A percentile compares a stretch with the other conserved stretches of the same genome.
phyloP scores from a whole-genome alignment of 2,329 filamentous ascomycete genomes.

The Fusarium aywerte region DNA sequence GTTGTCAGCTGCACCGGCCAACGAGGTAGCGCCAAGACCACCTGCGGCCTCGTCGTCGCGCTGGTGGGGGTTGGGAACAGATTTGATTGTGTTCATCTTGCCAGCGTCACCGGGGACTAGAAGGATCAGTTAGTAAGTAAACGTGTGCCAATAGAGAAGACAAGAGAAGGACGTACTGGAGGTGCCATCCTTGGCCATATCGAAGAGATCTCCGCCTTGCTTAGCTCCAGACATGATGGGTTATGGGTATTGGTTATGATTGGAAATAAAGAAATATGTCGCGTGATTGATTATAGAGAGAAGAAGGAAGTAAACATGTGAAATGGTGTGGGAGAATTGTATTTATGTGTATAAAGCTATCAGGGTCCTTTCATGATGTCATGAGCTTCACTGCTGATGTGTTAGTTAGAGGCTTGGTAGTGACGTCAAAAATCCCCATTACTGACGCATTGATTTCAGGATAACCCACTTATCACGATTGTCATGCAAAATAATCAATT shows the following conservation, averaged over 20 bases:
- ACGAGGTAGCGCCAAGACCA: conserved; percentile 10
- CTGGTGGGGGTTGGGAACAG: conserved; percentile 20
- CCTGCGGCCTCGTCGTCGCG: conserved; percentile 9
- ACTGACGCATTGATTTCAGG: conserved; percentile 29
- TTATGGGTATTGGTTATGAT: too few species aligned
- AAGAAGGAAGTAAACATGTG: rapidly evolving
- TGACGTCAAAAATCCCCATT: conserved; percentile 22
- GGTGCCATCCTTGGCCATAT: conserved; percentile 34
- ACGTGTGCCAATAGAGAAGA: rapidly evolving
- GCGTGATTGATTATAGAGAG: rapidly evolving
- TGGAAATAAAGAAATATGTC: rapidly evolving
- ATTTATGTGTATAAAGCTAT: conserved; percentile 6
- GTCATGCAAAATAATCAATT: rapidly evolving
- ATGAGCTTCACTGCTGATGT: not conserved
- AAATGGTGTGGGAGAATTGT: rapidly evolving
- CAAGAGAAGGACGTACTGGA: not conserved
- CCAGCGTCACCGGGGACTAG: conserved; percentile 21
- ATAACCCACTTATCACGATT: not conserved
- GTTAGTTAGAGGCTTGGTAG: not conserved
- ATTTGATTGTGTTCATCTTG: conserved; percentile 21
- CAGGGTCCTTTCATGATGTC: conserved; percentile 21
- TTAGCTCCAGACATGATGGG: conserved; percentile 16
- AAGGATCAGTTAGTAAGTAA: rapidly evolving
- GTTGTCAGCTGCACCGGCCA: conserved; percentile 19
- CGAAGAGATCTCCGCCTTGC: conserved; percentile 28